Conservation (phyloP, 768 basidiomycete genomes). For the Russula foetens region DNA sequence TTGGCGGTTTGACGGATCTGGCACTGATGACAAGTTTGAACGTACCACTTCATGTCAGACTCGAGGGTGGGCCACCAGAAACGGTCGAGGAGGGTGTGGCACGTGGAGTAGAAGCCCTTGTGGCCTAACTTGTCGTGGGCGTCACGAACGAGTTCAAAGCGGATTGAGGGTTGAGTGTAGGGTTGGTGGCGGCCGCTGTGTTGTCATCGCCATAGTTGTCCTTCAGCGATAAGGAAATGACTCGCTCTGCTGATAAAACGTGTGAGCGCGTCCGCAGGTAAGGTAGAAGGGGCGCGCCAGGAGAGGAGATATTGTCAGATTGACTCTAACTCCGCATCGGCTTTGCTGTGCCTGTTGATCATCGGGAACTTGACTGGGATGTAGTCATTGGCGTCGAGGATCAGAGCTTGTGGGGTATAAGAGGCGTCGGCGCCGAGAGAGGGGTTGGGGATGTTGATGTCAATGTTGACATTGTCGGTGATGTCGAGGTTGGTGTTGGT, state of each 20-base stretch:
- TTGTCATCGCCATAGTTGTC: not conserved
- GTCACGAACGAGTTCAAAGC: not conserved
- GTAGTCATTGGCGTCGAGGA: too few species aligned
- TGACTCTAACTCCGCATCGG: too few species aligned
- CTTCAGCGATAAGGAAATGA: not conserved
- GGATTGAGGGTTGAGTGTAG: not conserved
- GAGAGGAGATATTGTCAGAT: too few species aligned
- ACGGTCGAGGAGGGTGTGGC: not conserved
- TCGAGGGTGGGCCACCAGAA: not conserved
- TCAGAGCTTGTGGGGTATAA: too few species aligned
- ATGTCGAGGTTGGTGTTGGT: too few species aligned
- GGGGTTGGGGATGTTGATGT: too few species aligned
- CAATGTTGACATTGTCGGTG: too few species aligned
- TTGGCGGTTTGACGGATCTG: not conserved
- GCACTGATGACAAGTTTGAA: not conserved
- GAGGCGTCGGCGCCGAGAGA: too few species aligned
- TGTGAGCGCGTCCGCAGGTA: not conserved
- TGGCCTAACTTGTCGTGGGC: not conserved
- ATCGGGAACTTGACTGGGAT: too few species aligned
- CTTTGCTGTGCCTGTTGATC: too few species aligned
- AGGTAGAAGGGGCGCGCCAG: not conserved
- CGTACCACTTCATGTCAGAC: not conserved
- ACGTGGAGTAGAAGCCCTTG: too few species aligned
- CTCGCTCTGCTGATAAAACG: not conserved
- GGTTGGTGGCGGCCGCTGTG: not conserved